Conservation (phyloP, 2,329 filamentous ascomycete genomes). For the Xylaria digitata region DNA sequence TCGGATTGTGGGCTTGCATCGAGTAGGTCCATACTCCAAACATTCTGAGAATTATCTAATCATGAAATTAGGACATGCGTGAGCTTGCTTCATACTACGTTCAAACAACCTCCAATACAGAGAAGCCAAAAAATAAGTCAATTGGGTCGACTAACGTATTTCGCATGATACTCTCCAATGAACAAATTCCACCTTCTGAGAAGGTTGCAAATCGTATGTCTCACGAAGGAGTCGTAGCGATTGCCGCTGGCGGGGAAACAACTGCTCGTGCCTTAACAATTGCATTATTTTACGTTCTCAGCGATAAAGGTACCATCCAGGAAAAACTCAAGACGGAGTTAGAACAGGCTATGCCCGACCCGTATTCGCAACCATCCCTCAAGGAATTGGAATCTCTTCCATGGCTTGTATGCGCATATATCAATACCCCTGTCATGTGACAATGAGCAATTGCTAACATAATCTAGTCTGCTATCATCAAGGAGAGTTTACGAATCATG, state of each 20-base stretch:
- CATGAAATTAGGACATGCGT: no score
- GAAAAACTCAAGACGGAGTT: constrained; percentile 1
- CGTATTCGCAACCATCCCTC: neutral
- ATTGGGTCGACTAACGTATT: neutral
- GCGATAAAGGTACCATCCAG: neutral
- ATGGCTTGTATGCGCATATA: constrained; percentile 8
- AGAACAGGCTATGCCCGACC: neutral
- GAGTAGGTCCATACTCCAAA: no score
- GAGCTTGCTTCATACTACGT: no score
- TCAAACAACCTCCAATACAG: neutral
- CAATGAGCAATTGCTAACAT: neutral
- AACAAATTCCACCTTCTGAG: neutral
- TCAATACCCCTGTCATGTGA: neutral
- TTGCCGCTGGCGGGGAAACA: constrained; percentile 16
- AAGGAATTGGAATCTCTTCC: neutral
- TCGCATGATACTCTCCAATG: neutral
- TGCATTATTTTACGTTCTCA: constrained; percentile 3
- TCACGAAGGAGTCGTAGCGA: constrained; percentile 9
- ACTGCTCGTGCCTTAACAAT: neutral
- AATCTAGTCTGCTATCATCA: constrained; percentile 24
- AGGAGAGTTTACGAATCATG: constrained; percentile 30
- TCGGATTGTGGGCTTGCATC: no score
- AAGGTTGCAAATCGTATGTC: constrained; percentile 9
- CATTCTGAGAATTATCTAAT: no score
- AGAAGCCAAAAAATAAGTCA: no score